A percentile compares a stretch with the other conserved stretches of the same genome.
phyloP scores from a whole-genome alignment of 371 early-diverging fungal genomes.

The Mucor piriformis region DNA sequence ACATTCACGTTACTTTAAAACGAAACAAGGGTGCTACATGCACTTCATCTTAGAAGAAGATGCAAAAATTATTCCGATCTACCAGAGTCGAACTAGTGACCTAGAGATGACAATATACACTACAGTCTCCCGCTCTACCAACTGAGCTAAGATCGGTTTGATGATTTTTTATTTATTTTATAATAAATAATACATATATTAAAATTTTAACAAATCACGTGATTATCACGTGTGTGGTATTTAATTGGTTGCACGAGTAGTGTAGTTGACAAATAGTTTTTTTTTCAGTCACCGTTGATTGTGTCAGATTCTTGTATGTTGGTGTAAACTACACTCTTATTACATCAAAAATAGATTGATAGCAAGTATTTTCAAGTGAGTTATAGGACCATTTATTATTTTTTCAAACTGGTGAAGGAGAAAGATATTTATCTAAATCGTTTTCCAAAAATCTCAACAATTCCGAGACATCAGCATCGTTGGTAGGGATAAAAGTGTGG shows the following conservation, averaged over 20 bases:
- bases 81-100: constrained; percentile 37
- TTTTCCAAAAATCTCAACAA: constrained; percentile 4
- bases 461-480: background rate
- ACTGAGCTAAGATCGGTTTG: constrained; percentile 34
- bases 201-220: too few species aligned
- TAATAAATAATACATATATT: too few species aligned
- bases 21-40: background rate
- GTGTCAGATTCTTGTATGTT: too few species aligned
- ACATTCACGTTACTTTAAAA: background rate
- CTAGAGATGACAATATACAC: constrained; percentile 32
- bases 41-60: background rate
- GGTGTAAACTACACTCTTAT: too few species aligned
- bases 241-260: too few species aligned
- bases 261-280: too few species aligned
- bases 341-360: too few species aligned
- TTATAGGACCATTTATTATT: background rate
- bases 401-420: background rate
- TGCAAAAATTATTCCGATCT: constrained; percentile 20
- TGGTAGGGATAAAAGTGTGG: background rate
- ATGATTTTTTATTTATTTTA: too few species aligned
- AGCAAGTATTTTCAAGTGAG: too few species aligned
- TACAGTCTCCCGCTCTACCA: constrained; percentile 39
- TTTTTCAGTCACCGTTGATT: too few species aligned
- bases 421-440: constrained; percentile 3
- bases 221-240: too few species aligned